Conservation (phyloP, 495 filamentous ascomycete species). For the Daldinia bambusicola region DNA sequence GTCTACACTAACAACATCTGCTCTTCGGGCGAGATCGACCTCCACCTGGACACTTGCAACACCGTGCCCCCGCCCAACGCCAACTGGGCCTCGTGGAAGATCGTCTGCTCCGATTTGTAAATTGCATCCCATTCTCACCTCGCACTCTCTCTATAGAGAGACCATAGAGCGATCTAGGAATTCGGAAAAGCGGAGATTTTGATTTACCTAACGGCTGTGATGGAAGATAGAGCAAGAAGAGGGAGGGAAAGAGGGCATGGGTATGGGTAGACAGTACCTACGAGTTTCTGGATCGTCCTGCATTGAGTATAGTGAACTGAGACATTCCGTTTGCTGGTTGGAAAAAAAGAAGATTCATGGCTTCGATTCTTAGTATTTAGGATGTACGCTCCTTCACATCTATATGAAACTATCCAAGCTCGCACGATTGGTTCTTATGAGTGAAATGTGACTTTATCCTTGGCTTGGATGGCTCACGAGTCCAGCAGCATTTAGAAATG, state of each 20-base stretch:
- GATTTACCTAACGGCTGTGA: not conserved
- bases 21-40: slow-evolving; percentile 8
- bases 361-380: not conserved
- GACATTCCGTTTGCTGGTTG: slow-evolving; percentile 8
- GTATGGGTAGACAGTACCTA: no score
- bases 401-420: not conserved
- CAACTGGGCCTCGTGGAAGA: slow-evolving; percentile 36
- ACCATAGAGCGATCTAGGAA: not conserved
- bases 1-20: slow-evolving; percentile 40
- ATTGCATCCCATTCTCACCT: no score
- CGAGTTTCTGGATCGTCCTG: not conserved
- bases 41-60: slow-evolving; percentile 18
- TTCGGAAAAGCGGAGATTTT: no score
- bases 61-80: not conserved
- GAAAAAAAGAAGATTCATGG: not conserved
- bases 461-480: no score
- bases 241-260: no score
- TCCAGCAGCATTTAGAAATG: no score
- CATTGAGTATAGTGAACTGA: slow-evolving; percentile 3
- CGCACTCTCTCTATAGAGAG: not conserved
- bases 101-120: not conserved
- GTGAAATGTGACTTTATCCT: not conserved
- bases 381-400: not conserved
- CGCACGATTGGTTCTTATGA: not conserved
- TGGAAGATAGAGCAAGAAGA: not conserved